A percentile compares a stretch with the other conserved stretches of the same genome.
Conservation (phyloP, 352 stramenopile genomes). For the Phytophthora constricta region DNA sequence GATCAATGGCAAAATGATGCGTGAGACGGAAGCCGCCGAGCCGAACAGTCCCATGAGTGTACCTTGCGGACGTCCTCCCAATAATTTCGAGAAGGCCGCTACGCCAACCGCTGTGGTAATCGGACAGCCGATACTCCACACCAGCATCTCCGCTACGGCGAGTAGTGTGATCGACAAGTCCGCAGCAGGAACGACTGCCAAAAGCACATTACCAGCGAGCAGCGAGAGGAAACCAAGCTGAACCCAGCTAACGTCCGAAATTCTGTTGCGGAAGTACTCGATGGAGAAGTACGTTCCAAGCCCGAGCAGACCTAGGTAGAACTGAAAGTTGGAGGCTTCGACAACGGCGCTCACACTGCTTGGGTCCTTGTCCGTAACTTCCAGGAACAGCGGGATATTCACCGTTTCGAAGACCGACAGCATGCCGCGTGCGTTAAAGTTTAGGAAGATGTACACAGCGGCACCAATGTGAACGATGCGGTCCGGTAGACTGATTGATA, state of each 20-base stretch:
- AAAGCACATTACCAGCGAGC: conserved; percentile 57
- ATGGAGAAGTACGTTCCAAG: conserved; percentile 78
- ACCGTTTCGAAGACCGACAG: conserved; percentile 82
- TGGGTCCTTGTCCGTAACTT: conserved; percentile 66
- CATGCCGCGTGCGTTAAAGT: conserved; percentile 77
- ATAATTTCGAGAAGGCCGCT: conserved; percentile 71
- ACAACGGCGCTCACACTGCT: conserved; percentile 50
- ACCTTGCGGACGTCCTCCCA: conserved; percentile 68
- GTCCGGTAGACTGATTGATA: conserved; percentile 49
- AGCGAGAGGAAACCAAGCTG: conserved; percentile 65
- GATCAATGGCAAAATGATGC: conserved; percentile 75
- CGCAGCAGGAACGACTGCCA: conserved; percentile 46
- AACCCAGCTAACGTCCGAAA: conserved; percentile 70
- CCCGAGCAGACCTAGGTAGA: conserved; percentile 72
- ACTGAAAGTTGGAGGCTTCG: conserved; percentile 77
- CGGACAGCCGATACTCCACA: conserved; percentile 78
- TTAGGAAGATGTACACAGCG: conserved; percentile 72
- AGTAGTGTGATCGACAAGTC: conserved; percentile 51
- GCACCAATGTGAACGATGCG: conserved; percentile 66
- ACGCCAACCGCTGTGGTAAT: conserved; percentile 76
- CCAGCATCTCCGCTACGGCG: conserved; percentile 53
- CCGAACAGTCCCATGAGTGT: conserved; percentile 76
- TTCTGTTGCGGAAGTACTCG: conserved; percentile 63
- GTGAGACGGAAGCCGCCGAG: conserved; percentile 69
- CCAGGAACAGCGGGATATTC: conserved; percentile 74